Conservation (phyloP, 2,329 filamentous ascomycete genomes). For the Pyrenochaeta sp. region DNA sequence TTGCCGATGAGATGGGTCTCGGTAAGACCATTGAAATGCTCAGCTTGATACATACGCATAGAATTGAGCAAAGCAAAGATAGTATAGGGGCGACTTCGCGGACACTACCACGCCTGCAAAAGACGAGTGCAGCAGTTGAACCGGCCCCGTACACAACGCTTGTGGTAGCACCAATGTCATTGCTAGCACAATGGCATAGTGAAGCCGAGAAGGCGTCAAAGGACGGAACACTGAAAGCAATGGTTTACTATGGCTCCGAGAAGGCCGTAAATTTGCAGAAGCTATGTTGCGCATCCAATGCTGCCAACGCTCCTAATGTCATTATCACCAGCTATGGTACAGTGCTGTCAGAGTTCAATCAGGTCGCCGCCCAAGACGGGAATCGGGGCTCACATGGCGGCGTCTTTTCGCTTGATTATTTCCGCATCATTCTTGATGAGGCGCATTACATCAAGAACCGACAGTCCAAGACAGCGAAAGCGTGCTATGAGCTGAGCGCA, state of each 20-base stretch:
- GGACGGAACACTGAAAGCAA: conserved; percentile 79
- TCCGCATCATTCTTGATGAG: conserved; percentile 94
- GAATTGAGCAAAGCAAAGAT: conserved; percentile 60
- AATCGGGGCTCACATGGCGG: conserved; percentile 70
- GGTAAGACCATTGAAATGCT: conserved; percentile 99
- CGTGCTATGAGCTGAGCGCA: conserved; percentile 88
- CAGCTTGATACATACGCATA: conserved; percentile 86
- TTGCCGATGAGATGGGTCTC: conserved; percentile 97
- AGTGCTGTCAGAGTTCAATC: conserved; percentile 87
- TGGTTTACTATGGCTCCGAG: conserved; percentile 92
- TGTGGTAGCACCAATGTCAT: conserved; percentile 95
- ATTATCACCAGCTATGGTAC: conserved; percentile 96
- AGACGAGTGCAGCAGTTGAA: conserved; percentile 65
- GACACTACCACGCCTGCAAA: conserved; percentile 69
- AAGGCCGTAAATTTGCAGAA: conserved; percentile 81
- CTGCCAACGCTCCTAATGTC: conserved; percentile 80
- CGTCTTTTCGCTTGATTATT: conserved; percentile 92
- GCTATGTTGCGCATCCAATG: conserved; percentile 79
- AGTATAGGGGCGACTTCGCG: conserved; percentile 59
- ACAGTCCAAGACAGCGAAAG: conserved; percentile 91
- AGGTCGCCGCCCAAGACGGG: conserved; percentile 72
- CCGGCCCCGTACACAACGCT: conserved; percentile 87
- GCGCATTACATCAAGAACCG: conserved; percentile 89
- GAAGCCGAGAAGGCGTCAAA: conserved; percentile 92
- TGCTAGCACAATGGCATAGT: conserved; percentile 96